phyloP scores from a whole-genome alignment of 768 basidiomycete genomes.

The Lactarius evosmus region DNA sequence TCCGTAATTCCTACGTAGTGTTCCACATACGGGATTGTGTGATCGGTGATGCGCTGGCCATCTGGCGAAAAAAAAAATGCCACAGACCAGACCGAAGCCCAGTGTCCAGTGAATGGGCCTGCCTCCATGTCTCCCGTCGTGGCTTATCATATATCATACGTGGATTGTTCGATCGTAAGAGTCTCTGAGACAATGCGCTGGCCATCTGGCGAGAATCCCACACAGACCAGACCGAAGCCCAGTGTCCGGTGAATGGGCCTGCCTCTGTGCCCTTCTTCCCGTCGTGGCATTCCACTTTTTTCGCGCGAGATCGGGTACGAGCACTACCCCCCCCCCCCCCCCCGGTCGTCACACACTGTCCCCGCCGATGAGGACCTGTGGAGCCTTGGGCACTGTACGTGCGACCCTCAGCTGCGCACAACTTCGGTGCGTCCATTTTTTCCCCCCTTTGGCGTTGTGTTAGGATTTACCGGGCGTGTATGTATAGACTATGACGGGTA shows the following conservation, averaged over 20 bases:
- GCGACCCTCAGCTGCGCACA: constrained; percentile 48
- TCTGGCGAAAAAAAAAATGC: constrained; percentile 26
- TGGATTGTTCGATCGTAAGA: background rate
- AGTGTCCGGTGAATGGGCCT: background rate
- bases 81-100: background rate
- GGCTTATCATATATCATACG: background rate
- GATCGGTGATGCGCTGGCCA: background rate
- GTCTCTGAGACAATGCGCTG: background rate
- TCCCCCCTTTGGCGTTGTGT: background rate
- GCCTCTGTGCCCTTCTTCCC: background rate
- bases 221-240: background rate
- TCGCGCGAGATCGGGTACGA: constrained; percentile 79
- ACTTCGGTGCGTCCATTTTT: constrained; percentile 50
- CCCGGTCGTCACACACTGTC: constrained; percentile 66
- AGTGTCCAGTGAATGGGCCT: background rate
- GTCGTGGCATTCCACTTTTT: constrained; percentile 83
- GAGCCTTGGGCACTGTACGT: constrained; percentile 45
- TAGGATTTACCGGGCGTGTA: no score
- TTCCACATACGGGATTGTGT: no score
- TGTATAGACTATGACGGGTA: constrained; percentile 52
- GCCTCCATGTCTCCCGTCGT: no score
- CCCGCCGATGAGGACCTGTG: constrained; percentile 38
- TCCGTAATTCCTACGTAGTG: no score
- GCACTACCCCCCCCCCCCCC: no score
- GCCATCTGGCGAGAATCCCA: constrained; percentile 1